phyloP scores from a whole-genome alignment of 2,329 filamentous ascomycete species.

The Fusarium abutilonis region DNA sequence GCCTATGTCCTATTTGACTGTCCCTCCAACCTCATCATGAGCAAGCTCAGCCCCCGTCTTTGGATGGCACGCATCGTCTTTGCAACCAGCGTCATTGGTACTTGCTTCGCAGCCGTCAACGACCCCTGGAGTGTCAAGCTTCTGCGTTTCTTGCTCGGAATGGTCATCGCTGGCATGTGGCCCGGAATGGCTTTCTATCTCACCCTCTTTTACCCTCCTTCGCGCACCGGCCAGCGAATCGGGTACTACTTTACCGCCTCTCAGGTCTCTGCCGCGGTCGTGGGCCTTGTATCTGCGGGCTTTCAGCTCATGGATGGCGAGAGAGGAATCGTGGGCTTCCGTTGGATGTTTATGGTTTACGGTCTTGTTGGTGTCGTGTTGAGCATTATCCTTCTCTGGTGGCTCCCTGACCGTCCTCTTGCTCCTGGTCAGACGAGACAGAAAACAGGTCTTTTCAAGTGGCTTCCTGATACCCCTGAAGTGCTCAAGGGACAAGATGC shows the following conservation, averaged over 20 bases:
- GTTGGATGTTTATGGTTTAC: conserved; percentile 94
- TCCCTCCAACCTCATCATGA: conserved; percentile 91
- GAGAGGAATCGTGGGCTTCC: conserved; percentile 80
- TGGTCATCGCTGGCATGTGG: conserved; percentile 95
- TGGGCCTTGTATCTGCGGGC: conserved; percentile 87
- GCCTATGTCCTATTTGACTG: conserved; percentile 91
- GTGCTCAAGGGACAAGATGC: conserved; percentile 82
- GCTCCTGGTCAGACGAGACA: conserved; percentile 72
- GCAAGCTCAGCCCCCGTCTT: conserved; percentile 80
- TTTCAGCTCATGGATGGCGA: conserved; percentile 91
- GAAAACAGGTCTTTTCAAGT: conserved; percentile 65
- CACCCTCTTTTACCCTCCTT: conserved; percentile 90
- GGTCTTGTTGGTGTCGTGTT: conserved; percentile 78
- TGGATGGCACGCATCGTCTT: conserved; percentile 95
- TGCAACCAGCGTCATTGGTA: conserved; percentile 84
- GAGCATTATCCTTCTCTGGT: conserved; percentile 82
- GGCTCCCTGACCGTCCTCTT: conserved; percentile 85
- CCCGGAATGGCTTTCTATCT: conserved; percentile 94
- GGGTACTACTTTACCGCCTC: conserved; percentile 90
- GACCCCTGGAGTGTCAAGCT: conserved; percentile 88
- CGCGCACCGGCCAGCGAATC: conserved; percentile 85
- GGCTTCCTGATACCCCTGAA: conserved; percentile 74
- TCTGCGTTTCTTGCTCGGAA: conserved; percentile 83
- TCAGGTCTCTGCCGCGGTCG: conserved; percentile 88
- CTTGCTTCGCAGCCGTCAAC: conserved; percentile 83